A percentile compares a stretch with the other conserved stretches of the same genome.
phyloP scores from a whole-genome alignment of 257 asterid genomes.

The Leptodermis oblonga region DNA sequence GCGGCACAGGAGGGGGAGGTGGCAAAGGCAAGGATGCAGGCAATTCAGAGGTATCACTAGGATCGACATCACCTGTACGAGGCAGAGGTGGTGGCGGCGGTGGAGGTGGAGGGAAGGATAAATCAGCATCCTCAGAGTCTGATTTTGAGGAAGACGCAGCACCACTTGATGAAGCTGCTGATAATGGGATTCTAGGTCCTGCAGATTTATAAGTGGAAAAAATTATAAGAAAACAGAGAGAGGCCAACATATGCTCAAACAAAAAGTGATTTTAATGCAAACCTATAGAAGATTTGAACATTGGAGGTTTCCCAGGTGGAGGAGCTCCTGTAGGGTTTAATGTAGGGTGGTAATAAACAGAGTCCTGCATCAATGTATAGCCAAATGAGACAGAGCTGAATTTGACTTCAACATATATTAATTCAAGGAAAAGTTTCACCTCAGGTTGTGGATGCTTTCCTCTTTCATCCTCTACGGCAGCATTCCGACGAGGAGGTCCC shows the following conservation, averaged over 20 bases:
- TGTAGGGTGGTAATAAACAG: conserved; percentile 95
- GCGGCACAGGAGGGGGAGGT: conserved; percentile 92
- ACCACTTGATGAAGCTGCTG: conserved; percentile 69
- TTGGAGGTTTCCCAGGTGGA: conserved; percentile 98
- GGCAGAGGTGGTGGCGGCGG: conserved; percentile 73
- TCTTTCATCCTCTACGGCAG: conserved; percentile 93
- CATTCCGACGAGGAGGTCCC: conserved; percentile 79
- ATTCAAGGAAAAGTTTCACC: conserved; percentile 34
- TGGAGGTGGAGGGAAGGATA: conserved; percentile 59
- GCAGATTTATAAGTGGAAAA: conserved; percentile 14
- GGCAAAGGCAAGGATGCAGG: conserved; percentile 76
- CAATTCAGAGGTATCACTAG: conserved; percentile 48
- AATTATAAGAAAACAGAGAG: background rate
- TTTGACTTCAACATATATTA: conserved; percentile 7
- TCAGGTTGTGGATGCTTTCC: conserved; percentile 78
- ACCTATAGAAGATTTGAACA: conserved; percentile 96
- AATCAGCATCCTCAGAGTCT: conserved; percentile 53
- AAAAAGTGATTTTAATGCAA: conserved; percentile 8
- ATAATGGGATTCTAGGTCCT: conserved; percentile 88
- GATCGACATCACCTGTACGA: conserved; percentile 42
- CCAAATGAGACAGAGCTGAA: conserved; percentile 22
- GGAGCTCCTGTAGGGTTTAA: conserved; percentile 99
- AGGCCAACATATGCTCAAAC: background rate
- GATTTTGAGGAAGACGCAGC: conserved; percentile 60
- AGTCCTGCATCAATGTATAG: conserved; percentile 60